Conservation (phyloP, 2,329 filamentous ascomycete species). For the Neurospora crassa region DNA sequence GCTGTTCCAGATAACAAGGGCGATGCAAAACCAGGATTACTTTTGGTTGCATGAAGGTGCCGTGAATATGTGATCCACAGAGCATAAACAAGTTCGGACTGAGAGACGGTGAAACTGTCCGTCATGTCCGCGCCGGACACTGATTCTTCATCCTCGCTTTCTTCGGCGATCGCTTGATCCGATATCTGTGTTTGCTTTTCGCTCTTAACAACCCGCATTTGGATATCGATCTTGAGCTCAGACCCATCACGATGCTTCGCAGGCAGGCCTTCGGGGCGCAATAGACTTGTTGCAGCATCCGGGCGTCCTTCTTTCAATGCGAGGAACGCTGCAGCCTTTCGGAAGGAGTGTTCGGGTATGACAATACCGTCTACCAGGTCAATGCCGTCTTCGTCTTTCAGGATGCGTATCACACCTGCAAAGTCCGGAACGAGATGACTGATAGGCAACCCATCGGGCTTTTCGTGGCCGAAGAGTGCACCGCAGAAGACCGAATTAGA, state of each 20-base stretch:
- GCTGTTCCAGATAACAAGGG: constrained; percentile 52
- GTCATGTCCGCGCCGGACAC: constrained; percentile 28
- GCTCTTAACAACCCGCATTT: constrained; percentile 92
- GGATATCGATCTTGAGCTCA: constrained; percentile 87
- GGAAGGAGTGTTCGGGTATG: constrained; percentile 91
- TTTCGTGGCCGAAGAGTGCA: constrained; percentile 81
- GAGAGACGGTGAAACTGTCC: constrained; percentile 37
- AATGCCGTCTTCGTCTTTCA: constrained; percentile 81
- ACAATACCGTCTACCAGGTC: constrained; percentile 87
- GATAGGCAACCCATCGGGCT: constrained; percentile 71
- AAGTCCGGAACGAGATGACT: constrained; percentile 79
- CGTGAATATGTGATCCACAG: constrained; percentile 96
- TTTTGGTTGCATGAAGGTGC: constrained; percentile 70
- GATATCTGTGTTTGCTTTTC: constrained; percentile 56
- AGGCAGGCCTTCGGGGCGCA: constrained; percentile 73
- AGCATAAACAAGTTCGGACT: constrained; percentile 80
- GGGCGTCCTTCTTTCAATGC: constrained; percentile 74
- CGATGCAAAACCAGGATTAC: constrained; percentile 50
- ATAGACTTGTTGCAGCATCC: constrained; percentile 69
- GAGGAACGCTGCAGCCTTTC: constrained; percentile 75
- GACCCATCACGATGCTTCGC: constrained; percentile 85
- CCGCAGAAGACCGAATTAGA: constrained; percentile 93
- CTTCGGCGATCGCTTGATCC: constrained; percentile 56
- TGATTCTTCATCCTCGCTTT: constrained; percentile 44
- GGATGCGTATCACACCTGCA: constrained; percentile 68